Evolutionary conservation across 768 basidiomycete species (phyloP), one percentile per base, ranked within the genome.

Genomic region (Mrakia gelida): DNA sequence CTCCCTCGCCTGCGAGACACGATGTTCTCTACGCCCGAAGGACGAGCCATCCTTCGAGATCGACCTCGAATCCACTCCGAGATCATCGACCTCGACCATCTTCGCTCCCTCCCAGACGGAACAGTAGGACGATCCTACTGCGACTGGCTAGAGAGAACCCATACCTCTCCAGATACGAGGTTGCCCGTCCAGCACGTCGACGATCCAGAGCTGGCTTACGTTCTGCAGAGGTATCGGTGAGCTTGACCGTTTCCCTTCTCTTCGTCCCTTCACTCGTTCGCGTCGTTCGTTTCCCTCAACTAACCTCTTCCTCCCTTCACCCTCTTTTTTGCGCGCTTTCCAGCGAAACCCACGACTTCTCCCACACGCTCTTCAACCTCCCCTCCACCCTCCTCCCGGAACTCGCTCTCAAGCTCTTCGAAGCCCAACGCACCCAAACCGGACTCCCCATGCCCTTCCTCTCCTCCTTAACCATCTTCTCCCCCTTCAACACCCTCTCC

Each of bases 131-230:
- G 89, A 79, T 90, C 92, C 65, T 99, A 98, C 83, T 87, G 90
- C 62, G 91, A 90, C 73, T 99, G 96, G 97, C 88, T 98, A 3
- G 90, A 92, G 80, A 86, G 91, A 52, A 93, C 92, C 84, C 89
- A 91, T 3, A 91, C 98, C 23, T 94, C 92, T 2, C 97, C 97
- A 10, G 97, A 99, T 84, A 95, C 95, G 41, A 86, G 97, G 79
- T 92, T 92, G 81, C 92, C 93, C 3, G 96, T 98, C 9, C 92
- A 91, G 80, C 98, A 98, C 82, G 91, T 98, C 76, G 89, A 92
- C 82, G 94, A 98, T 82, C 94, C 95, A 2, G 95, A 97, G 82
- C 89, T 97, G 16, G 97, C 97, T 34, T 98, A 97, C 84, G 92
- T 98, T 75, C 94, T 99, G 92, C 93, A 95, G 81, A 91, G 96